These are phyloP conservation scores for Amylocystis lapponica DNA, from an alignment of 768 basidiomycete genomes.

Conservation along the genomic window DNA sequence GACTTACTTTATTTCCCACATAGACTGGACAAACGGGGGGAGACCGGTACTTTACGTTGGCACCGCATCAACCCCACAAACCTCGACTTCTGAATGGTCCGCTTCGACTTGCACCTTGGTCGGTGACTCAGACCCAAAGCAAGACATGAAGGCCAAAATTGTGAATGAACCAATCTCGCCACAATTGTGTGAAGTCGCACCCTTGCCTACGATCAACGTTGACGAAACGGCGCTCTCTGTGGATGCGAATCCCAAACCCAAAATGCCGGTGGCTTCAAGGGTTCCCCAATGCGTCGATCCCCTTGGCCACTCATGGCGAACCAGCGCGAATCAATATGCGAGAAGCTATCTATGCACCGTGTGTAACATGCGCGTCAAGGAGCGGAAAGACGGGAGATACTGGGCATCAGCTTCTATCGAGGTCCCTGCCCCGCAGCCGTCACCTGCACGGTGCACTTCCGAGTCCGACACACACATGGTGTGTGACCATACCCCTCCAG, in stretches of 20 bases:
- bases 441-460: no score
- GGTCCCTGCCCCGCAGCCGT: no score
- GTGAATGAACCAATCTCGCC: no score
- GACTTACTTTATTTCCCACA: neutral
- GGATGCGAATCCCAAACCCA: slow-evolving; percentile 5
- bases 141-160: no score
- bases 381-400: slow-evolving; percentile 8
- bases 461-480: no score
- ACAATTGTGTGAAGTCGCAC: no score
- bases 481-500: no score
- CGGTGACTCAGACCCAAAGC: neutral
- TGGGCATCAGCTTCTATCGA: no score
- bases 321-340: slow-evolving; percentile 2
- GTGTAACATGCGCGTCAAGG: slow-evolving; percentile 2
- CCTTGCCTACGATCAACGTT: neutral
- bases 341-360: slow-evolving; percentile 7
- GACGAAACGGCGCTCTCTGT: slow-evolving; percentile 2
- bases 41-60: slow-evolving; percentile 12
- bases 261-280: slow-evolving; percentile 2
- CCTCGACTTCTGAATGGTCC: neutral
- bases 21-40: slow-evolving; percentile 9
- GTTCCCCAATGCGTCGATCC: neutral
- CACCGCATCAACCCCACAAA: neutral
- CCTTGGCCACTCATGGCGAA: slow-evolving; percentile 5
- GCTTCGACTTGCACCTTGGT: neutral